These are phyloP conservation scores for Penicillium longicatenatum DNA, from an alignment of 495 filamentous ascomycete species.

Conservation along the genomic window DNA sequence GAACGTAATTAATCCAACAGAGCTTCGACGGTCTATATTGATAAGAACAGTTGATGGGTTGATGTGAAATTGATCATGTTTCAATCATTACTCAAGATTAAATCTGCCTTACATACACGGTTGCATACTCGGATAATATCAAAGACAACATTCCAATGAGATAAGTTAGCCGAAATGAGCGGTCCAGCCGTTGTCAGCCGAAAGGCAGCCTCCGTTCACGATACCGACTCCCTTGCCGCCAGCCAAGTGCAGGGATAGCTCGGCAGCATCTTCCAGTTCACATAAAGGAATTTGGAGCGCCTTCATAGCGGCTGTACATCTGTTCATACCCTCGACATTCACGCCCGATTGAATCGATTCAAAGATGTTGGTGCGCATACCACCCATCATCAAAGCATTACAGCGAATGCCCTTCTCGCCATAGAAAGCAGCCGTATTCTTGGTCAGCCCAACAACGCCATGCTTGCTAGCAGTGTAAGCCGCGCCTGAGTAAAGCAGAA, in stretches of 20 bases:
- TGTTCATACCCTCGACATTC: slow-evolving; percentile 46
- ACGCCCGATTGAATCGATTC: slow-evolving; percentile 49
- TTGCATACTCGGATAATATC: background rate
- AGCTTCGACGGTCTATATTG: background rate
- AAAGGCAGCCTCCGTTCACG: slow-evolving; percentile 38
- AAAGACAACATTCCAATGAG: background rate
- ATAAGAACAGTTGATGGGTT: too few relatives aligned
- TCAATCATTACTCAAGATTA: background rate
- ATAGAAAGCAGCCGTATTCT: slow-evolving; percentile 63
- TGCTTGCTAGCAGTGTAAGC: slow-evolving; percentile 25
- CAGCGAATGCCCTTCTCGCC: slow-evolving; percentile 57
- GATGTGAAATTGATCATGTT: too few relatives aligned
- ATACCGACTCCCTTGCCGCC: slow-evolving; percentile 30
- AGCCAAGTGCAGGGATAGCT: slow-evolving; percentile 31
- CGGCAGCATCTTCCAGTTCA: slow-evolving; percentile 44
- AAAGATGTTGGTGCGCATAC: slow-evolving; percentile 57
- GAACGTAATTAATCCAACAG: background rate
- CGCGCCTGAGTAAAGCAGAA: slow-evolving; percentile 8
- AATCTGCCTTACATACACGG: background rate
- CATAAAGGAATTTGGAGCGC: slow-evolving; percentile 25
- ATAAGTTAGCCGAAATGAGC: slow-evolving; percentile 28
- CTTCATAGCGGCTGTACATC: slow-evolving; percentile 30
- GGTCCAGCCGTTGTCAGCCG: slow-evolving; percentile 35
- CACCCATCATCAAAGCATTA: slow-evolving; percentile 58
- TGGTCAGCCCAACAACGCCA: slow-evolving; percentile 57